Conservation (phyloP, 768 basidiomycete species). For the Suillus luteus region DNA sequence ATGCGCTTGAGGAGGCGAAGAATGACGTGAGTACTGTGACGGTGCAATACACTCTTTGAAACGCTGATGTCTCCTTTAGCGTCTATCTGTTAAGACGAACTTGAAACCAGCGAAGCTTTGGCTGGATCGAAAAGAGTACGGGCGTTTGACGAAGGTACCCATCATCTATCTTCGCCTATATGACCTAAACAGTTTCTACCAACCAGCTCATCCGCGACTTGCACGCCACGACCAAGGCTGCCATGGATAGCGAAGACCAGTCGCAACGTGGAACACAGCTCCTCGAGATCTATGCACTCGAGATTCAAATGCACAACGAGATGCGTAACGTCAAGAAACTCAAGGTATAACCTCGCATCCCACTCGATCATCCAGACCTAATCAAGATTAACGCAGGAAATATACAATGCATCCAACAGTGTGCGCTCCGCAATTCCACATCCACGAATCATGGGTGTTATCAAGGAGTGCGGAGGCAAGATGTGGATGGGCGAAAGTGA, state of each 20-base stretch:
- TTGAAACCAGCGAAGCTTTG: slow-evolving; percentile 96
- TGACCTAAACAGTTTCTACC: not conserved
- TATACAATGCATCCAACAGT: slow-evolving; percentile 92
- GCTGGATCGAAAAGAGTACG: slow-evolving; percentile 93
- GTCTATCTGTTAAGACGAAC: slow-evolving; percentile 93
- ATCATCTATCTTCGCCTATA: slow-evolving; percentile 1
- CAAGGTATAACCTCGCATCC: slow-evolving; percentile 56
- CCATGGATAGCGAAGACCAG: slow-evolving; percentile 72
- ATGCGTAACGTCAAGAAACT: slow-evolving; percentile 94
- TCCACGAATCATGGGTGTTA: slow-evolving; percentile 97
- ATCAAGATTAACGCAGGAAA: slow-evolving; percentile 61
- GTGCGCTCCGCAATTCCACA: slow-evolving; percentile 97
- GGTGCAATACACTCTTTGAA: not conserved
- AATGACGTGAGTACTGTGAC: slow-evolving; percentile 70
- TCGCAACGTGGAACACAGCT: slow-evolving; percentile 94
- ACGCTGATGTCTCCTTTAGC: slow-evolving; percentile 43
- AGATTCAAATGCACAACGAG: slow-evolving; percentile 99
- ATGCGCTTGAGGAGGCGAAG: slow-evolving; percentile 88
- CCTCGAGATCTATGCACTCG: slow-evolving; percentile 95
- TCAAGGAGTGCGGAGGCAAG: slow-evolving; percentile 98
- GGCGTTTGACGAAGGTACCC: slow-evolving; percentile 74
- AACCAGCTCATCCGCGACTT: slow-evolving; percentile 75
- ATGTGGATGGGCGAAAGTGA: slow-evolving; percentile 99
- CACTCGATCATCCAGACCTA: not conserved
- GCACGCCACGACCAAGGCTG: slow-evolving; percentile 61